Evolutionary conservation across 495 filamentous ascomycete species (phyloP), one percentile per base, ranked within the genome.

Genomic region (Penicillium argentinense): DNA sequence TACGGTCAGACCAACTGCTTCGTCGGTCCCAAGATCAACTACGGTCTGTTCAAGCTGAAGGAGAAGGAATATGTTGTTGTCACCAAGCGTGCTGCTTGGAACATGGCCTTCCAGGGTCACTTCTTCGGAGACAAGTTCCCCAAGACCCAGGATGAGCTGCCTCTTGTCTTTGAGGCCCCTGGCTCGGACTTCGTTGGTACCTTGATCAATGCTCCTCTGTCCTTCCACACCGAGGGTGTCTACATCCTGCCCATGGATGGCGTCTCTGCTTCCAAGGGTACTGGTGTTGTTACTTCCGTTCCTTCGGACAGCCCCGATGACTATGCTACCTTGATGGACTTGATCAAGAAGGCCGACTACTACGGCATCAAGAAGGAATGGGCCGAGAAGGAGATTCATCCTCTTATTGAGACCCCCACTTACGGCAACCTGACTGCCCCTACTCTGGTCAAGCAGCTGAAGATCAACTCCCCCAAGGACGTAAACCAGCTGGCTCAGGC

Each of bases 1-100:
- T 97, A 97, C 58, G 93, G 93, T 19, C 93, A 98, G 67, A 91
- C 83, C 1, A 93, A 89, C 72, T 96, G 91, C 67, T 98, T 98
- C 58, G 89, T 98, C 39, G 88, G 90, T 21, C 91, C 93, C 2
- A 88, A 85, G 65, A 85, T 95, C 56, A 82, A 71, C n/a, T 97
- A 98, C 58, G 89, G 91, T 41, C 69, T 98, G 51, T 97, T 86
- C 78, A 87, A 88, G 72, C 79, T 87, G 37, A 80, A 82, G 9
- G 84, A 92, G 39, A 87, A 84, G 47, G 89, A 95, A 53, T 97
- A 89, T 66, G 89, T 82, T 64, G 77, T 98, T 53, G 77, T 88
- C 41, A 92, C 88, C 8, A 87, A 95, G 60, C 76, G 91, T 28
- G 89, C 88, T 47, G 93, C 92, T 21, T 82, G 86, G 63, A 97